Conservation (phyloP, 2,329 filamentous ascomycete species). For the Alternaria metachromatica region DNA sequence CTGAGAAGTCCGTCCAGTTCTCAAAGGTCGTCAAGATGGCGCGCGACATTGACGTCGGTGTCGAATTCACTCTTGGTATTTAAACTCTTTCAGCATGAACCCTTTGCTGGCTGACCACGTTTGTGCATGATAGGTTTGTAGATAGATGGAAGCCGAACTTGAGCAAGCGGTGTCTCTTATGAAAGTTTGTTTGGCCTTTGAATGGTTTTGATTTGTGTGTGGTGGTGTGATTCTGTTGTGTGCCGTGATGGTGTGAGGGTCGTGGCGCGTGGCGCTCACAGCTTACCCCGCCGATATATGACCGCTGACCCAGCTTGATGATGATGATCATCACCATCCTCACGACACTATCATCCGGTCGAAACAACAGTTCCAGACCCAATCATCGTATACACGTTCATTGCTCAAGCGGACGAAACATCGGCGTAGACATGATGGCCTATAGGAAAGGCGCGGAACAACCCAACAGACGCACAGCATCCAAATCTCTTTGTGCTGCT, state of each 20-base stretch:
- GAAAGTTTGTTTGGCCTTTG: neutral
- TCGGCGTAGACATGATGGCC: neutral
- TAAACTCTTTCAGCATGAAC: constrained; percentile 54
- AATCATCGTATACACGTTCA: neutral
- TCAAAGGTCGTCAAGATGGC: constrained; percentile 99
- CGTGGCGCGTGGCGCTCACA: too few species aligned
- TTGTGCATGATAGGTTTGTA: constrained; percentile 1
- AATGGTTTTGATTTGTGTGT: neutral
- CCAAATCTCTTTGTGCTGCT: too few species aligned
- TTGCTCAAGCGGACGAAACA: neutral
- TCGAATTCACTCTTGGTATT: constrained; percentile 72
- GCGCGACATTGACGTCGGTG: constrained; percentile 94
- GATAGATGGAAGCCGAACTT: neutral
- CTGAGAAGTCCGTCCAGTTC: constrained; percentile 98
- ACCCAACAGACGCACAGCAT: neutral
- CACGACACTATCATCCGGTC: neutral
- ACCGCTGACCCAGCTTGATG: neutral
- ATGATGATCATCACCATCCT: neutral
- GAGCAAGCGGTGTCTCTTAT: neutral
- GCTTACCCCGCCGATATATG: neutral
- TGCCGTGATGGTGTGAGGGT: neutral
- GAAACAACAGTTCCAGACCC: neutral
- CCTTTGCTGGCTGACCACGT: constrained; percentile 14
- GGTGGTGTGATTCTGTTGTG: neutral
- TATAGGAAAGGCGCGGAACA: neutral